Base-by-base conservation (phyloP, 2,329 filamentous ascomycete species). In the Microcyclospora tardicrescens region DNA sequence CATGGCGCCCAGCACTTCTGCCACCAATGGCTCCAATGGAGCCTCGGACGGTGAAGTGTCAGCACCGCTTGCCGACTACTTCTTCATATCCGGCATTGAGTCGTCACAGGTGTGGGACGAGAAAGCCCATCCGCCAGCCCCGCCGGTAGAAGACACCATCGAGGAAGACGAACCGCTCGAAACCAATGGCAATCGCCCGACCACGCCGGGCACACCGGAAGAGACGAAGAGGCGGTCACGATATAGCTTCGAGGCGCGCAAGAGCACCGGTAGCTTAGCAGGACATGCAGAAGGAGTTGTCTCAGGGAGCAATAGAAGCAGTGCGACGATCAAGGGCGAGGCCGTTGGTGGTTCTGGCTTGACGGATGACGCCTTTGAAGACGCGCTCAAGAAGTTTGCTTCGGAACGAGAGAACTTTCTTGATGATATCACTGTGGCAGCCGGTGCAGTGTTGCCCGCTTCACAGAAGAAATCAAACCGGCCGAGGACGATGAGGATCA, bases 331-430 rank as follows among this genome's bases (percentile, higher is more conserved):
- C 53, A 73, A 70, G 49, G 65, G 59, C 36, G 14, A n/a, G 12
- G 39, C 64, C 15, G 43, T 14, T 3, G 64, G 61, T 39, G 60
- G 55, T 14, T 58, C 60, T 4, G 62, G 59, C 11, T 61, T 76
- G 24, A 75, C 64, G 41, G 85, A 93, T 56, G 85, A 84, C 54
- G 91, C 96, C 60, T 98, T 98, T 54, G 91, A 96, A 58, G 79
- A 83, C 55, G 89, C 91, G 16, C 70, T 98, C 49, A 67, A 86
- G 54, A 96, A 95, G 64, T 98, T 98, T 60, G 86, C 91, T 34
- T 81, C 80, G n/a, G 89, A 96, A 65, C 73, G 91, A 47, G 91
- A 98, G 53, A 81, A 80, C 43, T 98, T 98, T 54, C 68, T 96
- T 37, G 84, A 93, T 47, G 91, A 98, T 59, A 72, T 96, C 38